Conservation (phyloP, 345 rosid species). For the Citrus sp. region DNA sequence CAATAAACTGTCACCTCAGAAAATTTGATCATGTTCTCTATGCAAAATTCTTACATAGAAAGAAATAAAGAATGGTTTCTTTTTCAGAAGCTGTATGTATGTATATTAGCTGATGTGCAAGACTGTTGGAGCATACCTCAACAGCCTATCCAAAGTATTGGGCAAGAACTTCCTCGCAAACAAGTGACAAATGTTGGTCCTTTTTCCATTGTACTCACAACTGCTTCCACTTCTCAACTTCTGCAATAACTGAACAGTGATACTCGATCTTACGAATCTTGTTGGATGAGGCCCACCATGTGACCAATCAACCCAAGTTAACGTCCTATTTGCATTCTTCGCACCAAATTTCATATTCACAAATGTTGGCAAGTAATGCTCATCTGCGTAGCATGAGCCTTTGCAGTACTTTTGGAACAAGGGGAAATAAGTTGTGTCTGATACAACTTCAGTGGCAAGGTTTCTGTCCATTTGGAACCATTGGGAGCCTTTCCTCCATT, state of each 20-base stretch:
- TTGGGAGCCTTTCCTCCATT: constrained; percentile 92
- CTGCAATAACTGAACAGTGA: constrained; percentile 51
- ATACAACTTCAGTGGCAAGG: constrained; percentile 56
- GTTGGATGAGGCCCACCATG: constrained; percentile 74
- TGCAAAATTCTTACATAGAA: background rate
- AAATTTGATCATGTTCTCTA: background rate
- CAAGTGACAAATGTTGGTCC: constrained; percentile 51
- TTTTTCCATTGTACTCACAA: constrained; percentile 54
- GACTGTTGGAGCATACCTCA: constrained; percentile 51
- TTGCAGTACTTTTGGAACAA: constrained; percentile 53
- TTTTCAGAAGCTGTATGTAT: background rate
- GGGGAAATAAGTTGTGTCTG: constrained; percentile 53
- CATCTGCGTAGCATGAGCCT: constrained; percentile 61
- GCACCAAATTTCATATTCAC: constrained; percentile 30
- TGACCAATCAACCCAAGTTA: constrained; percentile 89
- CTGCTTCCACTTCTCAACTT: constrained; percentile 42
- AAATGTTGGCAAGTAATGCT: constrained; percentile 78
- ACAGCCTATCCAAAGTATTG: constrained; percentile 49
- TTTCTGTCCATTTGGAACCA: constrained; percentile 75
- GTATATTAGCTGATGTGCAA: constrained; percentile 32
- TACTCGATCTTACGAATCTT: constrained; percentile 38
- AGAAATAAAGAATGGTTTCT: background rate
- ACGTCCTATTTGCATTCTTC: constrained; percentile 57
- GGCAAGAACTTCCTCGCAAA: constrained; percentile 83
- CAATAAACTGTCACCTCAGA: background rate